These are phyloP conservation scores for Chlorella sorokiniana DNA, from an alignment of 139 green algal genomes.

Conservation along the genomic window DNA sequence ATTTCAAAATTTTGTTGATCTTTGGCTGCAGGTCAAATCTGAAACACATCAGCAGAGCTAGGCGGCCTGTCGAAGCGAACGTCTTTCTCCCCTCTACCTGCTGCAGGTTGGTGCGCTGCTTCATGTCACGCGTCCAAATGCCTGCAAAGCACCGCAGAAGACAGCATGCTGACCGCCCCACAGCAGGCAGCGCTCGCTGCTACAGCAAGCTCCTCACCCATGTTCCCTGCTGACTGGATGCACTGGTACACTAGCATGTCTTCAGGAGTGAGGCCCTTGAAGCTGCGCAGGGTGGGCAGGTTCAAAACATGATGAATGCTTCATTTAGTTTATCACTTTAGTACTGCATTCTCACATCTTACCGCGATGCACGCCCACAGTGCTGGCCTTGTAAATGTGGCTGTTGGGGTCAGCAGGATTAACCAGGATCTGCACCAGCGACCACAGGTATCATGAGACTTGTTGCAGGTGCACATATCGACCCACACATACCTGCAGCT, in stretches of 20 bases:
- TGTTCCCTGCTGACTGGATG: constrained; percentile 78
- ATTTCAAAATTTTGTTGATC: constrained; percentile 93
- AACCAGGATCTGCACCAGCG: constrained; percentile 13
- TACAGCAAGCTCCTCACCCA: constrained; percentile 43
- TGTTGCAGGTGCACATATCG: not conserved
- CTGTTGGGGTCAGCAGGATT: constrained; percentile 27
- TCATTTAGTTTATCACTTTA: too few relatives aligned
- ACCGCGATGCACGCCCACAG: constrained; percentile 3
- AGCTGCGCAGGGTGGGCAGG: constrained; percentile 41
- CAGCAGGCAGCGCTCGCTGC: not conserved
- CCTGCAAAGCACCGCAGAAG: constrained; percentile 47
- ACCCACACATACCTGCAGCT: constrained; percentile 12
- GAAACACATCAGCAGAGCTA: not conserved
- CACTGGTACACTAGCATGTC: constrained; percentile 90
- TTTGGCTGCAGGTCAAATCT: constrained; percentile 54
- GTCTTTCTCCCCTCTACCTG: constrained; percentile 44
- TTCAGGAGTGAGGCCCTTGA: constrained; percentile 81
- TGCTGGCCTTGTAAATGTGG: constrained; percentile 33
- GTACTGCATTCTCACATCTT: too few relatives aligned
- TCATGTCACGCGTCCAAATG: constrained; percentile 94
- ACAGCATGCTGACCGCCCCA: not conserved
- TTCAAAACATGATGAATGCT: not conserved
- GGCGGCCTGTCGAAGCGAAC: not conserved
- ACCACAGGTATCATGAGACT: not conserved
- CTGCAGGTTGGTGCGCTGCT: constrained; percentile 80